Conservation (phyloP, 2,329 filamentous ascomycete genomes). For the Penicillium sp. region DNA sequence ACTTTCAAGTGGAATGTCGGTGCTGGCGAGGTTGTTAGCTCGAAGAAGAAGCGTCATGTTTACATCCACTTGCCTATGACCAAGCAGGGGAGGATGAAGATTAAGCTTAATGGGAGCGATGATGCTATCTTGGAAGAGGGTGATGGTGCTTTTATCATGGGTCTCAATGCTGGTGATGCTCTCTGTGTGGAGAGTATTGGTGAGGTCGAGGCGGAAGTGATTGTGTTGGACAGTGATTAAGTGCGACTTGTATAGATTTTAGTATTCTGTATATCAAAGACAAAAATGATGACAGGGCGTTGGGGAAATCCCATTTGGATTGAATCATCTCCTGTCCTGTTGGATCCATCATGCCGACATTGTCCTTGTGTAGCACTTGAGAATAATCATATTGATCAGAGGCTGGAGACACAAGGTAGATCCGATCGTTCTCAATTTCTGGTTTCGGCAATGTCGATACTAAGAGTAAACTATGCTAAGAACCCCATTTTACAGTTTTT, state of each 20-base stretch:
- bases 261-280: neutral
- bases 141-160: constrained; percentile 71
- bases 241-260: neutral
- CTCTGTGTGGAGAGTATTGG: constrained; percentile 63
- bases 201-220: constrained; percentile 63
- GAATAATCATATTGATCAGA: too few species aligned
- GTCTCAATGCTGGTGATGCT: constrained; percentile 59
- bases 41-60: constrained; percentile 58
- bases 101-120: constrained; percentile 62
- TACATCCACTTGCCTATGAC: constrained; percentile 79
- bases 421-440: too few species aligned
- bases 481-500: too few species aligned
- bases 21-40: constrained; percentile 36
- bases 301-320: neutral
- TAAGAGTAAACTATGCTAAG: too few species aligned
- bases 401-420: too few species aligned
- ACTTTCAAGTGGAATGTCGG: constrained; percentile 70
- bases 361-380: too few species aligned
- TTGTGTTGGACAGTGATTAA: constrained; percentile 60
- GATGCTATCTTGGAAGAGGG: constrained; percentile 67
- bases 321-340: neutral
- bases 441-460: too few species aligned
- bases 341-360: too few species aligned
- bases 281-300: neutral
- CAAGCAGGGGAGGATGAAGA: constrained; percentile 66